Conservation (phyloP, 768 basidiomycete genomes). For the Clathrus columnatus region DNA sequence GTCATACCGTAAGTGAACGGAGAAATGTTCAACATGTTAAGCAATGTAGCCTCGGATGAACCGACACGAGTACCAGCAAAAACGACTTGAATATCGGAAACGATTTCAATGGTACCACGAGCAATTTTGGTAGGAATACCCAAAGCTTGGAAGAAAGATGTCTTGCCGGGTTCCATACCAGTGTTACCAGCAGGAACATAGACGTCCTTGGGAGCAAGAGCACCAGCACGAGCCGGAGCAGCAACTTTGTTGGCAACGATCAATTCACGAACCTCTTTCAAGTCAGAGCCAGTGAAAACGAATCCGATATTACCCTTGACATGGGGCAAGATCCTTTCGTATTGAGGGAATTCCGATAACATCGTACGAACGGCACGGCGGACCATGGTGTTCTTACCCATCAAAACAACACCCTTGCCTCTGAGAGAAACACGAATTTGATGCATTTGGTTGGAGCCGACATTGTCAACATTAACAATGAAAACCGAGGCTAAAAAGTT, state of each 20-base stretch:
- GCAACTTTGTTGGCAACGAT: slow-evolving; percentile 97
- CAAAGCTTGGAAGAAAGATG: slow-evolving; percentile 99
- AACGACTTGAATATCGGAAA: slow-evolving; percentile 94
- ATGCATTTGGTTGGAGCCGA: slow-evolving; percentile 99
- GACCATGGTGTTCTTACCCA: slow-evolving; percentile 99
- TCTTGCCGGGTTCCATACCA: slow-evolving; percentile 99
- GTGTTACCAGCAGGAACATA: slow-evolving; percentile 93
- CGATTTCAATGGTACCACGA: slow-evolving; percentile 99
- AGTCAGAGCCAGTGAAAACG: slow-evolving; percentile 88
- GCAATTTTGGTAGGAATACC: slow-evolving; percentile 99
- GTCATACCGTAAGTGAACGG: slow-evolving; percentile 99
- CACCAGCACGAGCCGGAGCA: slow-evolving; percentile 97
- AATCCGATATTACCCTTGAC: slow-evolving; percentile 98
- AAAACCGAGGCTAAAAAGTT: slow-evolving; percentile 81
- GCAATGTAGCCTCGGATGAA: slow-evolving; percentile 90
- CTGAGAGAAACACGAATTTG: slow-evolving; percentile 94
- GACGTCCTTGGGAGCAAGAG: slow-evolving; percentile 88
- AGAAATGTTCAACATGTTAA: slow-evolving; percentile 99
- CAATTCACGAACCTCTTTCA: slow-evolving; percentile 90
- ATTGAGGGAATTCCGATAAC: slow-evolving; percentile 83
- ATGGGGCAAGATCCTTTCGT: slow-evolving; percentile 93
- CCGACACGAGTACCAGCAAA: slow-evolving; percentile 89
- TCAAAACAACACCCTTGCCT: slow-evolving; percentile 91
- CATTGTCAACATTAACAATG: slow-evolving; percentile 99
- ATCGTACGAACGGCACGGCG: slow-evolving; percentile 93